Evolutionary conservation across 2,329 filamentous ascomycete genomes (phyloP), one percentile per base, ranked within the genome.

Genomic region (Fusarium newnesense): DNA sequence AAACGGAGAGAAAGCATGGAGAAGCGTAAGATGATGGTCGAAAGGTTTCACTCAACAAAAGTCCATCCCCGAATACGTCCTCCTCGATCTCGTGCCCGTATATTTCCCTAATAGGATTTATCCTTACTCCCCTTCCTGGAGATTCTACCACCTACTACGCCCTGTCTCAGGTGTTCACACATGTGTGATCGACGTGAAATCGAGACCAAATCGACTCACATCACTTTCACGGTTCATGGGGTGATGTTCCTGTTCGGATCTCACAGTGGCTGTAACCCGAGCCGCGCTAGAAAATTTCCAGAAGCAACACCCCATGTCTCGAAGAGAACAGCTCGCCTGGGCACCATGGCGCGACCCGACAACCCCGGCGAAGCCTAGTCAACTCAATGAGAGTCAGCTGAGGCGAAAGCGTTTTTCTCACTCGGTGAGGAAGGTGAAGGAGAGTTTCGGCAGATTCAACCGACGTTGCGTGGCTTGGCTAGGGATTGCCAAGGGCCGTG

Each of bases 221-320:
- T 67, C 62, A 49, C 46, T 49, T 62, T 66, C 58, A 74, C 42
- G 42, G 60, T 62, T 47, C 42, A 77, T 76, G 64, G 57, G 60
- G 60, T 72, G 74, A 76, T 70, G 72, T 74, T 72, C 60, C 50
- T 67, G 71, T 68, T 43, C 21, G 67, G 67, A 77, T 73, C 64
- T 67, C 40, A 63, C 52, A 63, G 63, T 56, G 47, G 32, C 56
- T 66, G 50, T 28, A 62, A 53, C 60, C 61, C 42, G 70, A 68
- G 64, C 66, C 54, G 57, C 73, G 73, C 76, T 78, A 78, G 76
- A 78, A 78, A 76, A 64, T 69, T 78, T 78, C 76, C 61, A 78
- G 76, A 78, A 78, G 60, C 64, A 70, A 50, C 37, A 46, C 42
- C 44, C 65, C 72, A 50, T 53, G 65, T 60, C 30, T 42, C 13